These are phyloP conservation scores for Eragrostis nindensis DNA, from an alignment of 176 grass and related monocot species.

Conservation along the genomic window DNA sequence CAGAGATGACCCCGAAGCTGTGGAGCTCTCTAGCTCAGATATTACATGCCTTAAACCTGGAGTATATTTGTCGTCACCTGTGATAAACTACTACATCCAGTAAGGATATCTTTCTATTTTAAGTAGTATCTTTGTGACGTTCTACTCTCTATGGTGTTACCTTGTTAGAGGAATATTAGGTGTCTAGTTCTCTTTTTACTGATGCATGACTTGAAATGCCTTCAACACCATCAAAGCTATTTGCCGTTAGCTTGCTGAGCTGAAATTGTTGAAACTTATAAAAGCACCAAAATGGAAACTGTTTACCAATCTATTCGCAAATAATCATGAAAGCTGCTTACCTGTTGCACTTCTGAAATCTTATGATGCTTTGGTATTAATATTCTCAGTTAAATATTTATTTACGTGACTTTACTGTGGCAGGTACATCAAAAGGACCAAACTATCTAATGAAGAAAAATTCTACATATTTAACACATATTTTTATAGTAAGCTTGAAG, in stretches of 20 bases:
- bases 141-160: slow-evolving; percentile 9
- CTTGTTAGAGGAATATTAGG: slow-evolving; percentile 9
- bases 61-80: slow-evolving; percentile 72
- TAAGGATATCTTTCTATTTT: slow-evolving; percentile 45
- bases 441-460: slow-evolving; percentile 34
- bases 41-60: slow-evolving; percentile 68
- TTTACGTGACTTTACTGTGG: slow-evolving; percentile 32
- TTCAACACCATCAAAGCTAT: slow-evolving; percentile 10
- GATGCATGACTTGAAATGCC: slow-evolving; percentile 14
- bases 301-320: neutral
- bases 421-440: slow-evolving; percentile 70
- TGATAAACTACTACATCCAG: slow-evolving; percentile 92
- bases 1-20: slow-evolving; percentile 76
- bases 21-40: slow-evolving; percentile 67
- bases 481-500: slow-evolving; percentile 87
- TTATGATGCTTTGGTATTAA: neutral
- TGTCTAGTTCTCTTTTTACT: neutral
- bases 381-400: slow-evolving; percentile 31
- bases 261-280: neutral
- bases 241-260: slow-evolving; percentile 9
- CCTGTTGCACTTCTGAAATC: neutral
- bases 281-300: slow-evolving; percentile 19
- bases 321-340: neutral
- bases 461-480: slow-evolving; percentile 95
- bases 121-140: slow-evolving; percentile 13